Evolutionary conservation across 768 basidiomycete species (phyloP).

Genomic region (Amanita muscaria): DNA sequence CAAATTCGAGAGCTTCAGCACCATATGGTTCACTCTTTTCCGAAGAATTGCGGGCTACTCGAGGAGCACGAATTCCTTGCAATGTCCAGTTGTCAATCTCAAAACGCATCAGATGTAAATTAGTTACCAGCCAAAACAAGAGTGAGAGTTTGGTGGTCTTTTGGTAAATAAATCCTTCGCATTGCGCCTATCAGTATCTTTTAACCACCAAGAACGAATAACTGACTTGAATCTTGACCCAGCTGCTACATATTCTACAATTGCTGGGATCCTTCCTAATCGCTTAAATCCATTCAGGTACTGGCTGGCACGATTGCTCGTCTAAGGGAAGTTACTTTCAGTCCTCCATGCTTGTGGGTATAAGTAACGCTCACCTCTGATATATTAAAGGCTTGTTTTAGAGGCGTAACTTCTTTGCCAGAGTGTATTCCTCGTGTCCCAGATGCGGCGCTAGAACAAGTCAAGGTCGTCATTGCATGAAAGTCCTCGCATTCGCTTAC

Average conservation of each 20-base stretch:
- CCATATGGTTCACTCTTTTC: conserved; percentile 93
- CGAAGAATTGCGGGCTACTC: conserved; percentile 66
- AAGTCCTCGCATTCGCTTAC: conserved; percentile 35
- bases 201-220: conserved; percentile 3
- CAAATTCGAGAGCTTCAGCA: conserved; percentile 70
- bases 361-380: conserved; percentile 65
- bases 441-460: conserved; percentile 50
- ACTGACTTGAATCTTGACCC: conserved; percentile 92
- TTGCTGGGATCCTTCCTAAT: conserved; percentile 68
- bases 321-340: conserved; percentile 28
- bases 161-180: conserved; percentile 68
- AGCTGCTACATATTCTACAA: conserved; percentile 90
- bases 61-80: conserved; percentile 82
- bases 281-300: conserved; percentile 92
- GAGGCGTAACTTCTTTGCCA: conserved; percentile 76
- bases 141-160: conserved; percentile 89
- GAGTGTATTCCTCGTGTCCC: conserved; percentile 86
- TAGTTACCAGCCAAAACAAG: conserved; percentile 75
- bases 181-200: conserved; percentile 2
- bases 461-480: neutral
- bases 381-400: conserved; percentile 80
- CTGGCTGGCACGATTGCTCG: conserved; percentile 65
- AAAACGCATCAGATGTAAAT: neutral
- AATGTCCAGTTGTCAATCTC: conserved; percentile 3
- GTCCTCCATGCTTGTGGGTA: neutral